Evolutionary conservation across 306 rosid genomes (phyloP).

Genomic region (Fragaria ananassa): DNA sequence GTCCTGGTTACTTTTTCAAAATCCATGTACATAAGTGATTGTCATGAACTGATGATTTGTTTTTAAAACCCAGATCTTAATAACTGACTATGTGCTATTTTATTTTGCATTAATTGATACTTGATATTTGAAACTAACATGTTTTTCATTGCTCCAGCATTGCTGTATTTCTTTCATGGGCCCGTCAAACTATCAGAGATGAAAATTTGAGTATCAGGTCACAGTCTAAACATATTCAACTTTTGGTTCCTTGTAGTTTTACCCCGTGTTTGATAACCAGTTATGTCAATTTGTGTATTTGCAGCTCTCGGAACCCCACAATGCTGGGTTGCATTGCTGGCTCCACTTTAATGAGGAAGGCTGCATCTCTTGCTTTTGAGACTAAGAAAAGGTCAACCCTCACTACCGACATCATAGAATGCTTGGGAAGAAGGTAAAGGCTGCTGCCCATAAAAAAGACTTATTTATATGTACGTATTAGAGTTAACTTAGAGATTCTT

Average conservation of each 20-base stretch:
- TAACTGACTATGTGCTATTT: not conserved
- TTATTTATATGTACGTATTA: not conserved
- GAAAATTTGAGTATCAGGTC: constrained; percentile 47
- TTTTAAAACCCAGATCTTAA: not conserved
- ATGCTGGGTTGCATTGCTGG: constrained; percentile 84
- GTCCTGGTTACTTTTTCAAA: not conserved
- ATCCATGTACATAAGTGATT: not conserved
- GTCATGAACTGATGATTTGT: not conserved
- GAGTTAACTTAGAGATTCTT: not conserved
- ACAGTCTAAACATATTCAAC: not conserved
- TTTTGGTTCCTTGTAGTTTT: not conserved
- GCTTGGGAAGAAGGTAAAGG: constrained; percentile 74
- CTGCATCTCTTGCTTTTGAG: constrained; percentile 78
- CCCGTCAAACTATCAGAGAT: constrained; percentile 40
- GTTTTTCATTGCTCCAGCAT: constrained; percentile 44
- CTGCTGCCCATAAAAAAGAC: not conserved
- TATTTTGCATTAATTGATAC: not conserved
- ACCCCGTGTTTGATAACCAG: constrained; percentile 4
- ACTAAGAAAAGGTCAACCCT: constrained; percentile 85
- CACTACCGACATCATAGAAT: constrained; percentile 81
- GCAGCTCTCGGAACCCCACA: constrained; percentile 62
- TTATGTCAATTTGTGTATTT: constrained; percentile 19
- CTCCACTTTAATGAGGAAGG: constrained; percentile 74
- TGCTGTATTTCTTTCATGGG: constrained; percentile 86
- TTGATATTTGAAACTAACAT: not conserved